These are phyloP conservation scores for Penicillium psychrofluorescens DNA, from an alignment of 495 filamentous ascomycete genomes.

Conservation along the genomic window DNA sequence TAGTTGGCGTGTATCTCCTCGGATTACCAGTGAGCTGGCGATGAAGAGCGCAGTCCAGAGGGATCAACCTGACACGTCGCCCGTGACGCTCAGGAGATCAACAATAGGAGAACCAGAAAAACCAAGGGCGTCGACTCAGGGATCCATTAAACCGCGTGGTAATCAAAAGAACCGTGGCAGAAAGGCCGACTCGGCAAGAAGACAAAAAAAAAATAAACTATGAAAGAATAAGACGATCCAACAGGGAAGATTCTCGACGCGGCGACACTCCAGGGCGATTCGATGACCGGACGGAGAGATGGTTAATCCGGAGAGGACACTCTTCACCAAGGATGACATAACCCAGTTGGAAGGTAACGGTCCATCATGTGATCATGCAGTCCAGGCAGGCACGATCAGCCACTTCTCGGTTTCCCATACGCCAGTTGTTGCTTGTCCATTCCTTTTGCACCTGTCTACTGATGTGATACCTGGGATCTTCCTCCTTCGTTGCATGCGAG, in stretches of 20 bases:
- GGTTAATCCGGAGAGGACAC: too few species aligned
- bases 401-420: background rate
- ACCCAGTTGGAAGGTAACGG: background rate
- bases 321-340: background rate
- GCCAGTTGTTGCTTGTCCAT: background rate
- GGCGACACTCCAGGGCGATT: slow-evolving; percentile 9
- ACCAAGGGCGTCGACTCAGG: slow-evolving; percentile 3
- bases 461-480: slow-evolving; percentile 12
- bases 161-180: slow-evolving; percentile 2
- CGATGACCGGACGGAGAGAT: background rate
- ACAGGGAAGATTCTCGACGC: slow-evolving; percentile 3
- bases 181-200: background rate
- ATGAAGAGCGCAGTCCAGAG: slow-evolving; percentile 3
- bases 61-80: slow-evolving; percentile 25
- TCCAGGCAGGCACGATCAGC: background rate
- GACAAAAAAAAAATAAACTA: slow-evolving; percentile 6
- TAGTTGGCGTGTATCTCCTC: slow-evolving; percentile 2
- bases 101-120: slow-evolving; percentile 13
- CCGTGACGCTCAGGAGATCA: slow-evolving; percentile 20
- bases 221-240: slow-evolving; percentile 4
- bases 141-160: slow-evolving; percentile 13
- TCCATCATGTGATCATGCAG: background rate
- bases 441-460: too few species aligned
- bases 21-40: slow-evolving; percentile 3
- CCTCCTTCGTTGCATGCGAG: slow-evolving; percentile 7